Base-by-base conservation (phyloP, 1,284 basidiomycete species). In the Apiotrichum veenhuisii region DNA sequence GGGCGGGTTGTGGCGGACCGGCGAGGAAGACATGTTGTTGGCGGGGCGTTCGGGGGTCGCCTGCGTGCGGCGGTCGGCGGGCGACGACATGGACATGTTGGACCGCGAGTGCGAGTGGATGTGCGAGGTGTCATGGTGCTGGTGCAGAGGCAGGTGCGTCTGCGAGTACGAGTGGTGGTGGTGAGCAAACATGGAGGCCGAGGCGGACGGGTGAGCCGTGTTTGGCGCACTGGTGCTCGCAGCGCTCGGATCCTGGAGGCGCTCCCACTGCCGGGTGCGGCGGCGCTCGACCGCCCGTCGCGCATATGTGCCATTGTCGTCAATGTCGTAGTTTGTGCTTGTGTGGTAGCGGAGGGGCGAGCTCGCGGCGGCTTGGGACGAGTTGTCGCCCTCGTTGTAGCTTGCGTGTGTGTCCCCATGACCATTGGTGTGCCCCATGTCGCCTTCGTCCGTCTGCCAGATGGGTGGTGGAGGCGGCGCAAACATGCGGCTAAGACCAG, bases 1-100 rank as follows among this genome's bases (percentile, higher is more conserved):
- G 9, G 62, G 62, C 5, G 58, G 55, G 23, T 52, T 50, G 55
- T 63, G 62, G 48, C 55, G 58, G 12, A 63, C 52, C 1, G 62
- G 62, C 8, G 58, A 60, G 4, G 55, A 58, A 3, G 62, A 63
- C 40, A 63, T 45, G 48, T 27, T 33, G 51, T 36, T 37, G 12
- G 23, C 12, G 25, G n/a, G 33, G 7, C 43, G 43, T 20, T 56
- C 44, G 27, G 49, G 49, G n/a, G 41, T 43, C 20, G 46, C 46
- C 22, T 33, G 27, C 17, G 23, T n/a, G 27, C 30, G 41, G 26
- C 27, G 44, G 25, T 33, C 48, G 18, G 49, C 49, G 15, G 49
- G 49, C 10, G 49, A 42, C 9, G 40, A 42, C 25, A 20, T 20
- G 8, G 40, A 42, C 25, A 20, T 20, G 8, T 23, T 20, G 8